Evolutionary conservation across 345 rosid genomes (phyloP), one percentile per base, ranked within the genome.

Genomic region (Gossypium arboreum): DNA sequence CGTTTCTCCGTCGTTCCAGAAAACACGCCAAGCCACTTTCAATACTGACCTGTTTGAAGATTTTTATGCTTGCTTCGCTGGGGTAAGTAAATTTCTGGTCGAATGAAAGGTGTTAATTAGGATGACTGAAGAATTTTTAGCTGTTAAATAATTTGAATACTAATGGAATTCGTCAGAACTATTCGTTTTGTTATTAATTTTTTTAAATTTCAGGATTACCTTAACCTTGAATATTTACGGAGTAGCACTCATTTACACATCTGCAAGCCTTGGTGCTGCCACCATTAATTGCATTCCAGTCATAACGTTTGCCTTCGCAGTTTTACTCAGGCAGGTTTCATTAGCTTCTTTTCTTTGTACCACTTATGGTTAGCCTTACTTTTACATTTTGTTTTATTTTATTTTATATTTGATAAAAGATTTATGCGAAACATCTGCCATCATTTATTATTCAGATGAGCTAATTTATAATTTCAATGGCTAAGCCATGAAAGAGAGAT

Each of bases 201-300:
- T n/a, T 54, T n/a, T 7, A 3, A 10, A 57, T 57, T 34, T 58
- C 70, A 79, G 82, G 64, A 45, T 79, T 2, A 54, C 77, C 54
- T 34, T 80, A 2, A 24, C 68, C 12, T 4, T 73, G 68, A 73
- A 72, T 63, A 2, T 73, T 47, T 67, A 66, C 17, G 75, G 60
- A 12, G 2, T 80, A 2, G 83, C 56, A 13, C 71, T 80, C 5
- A 44, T 56, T 29, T 80, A 59, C 41, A 73, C 83, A 3, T 66
- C 80, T 18, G 68, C 80, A 29, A 67, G 71, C 18, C 64, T 73
- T 34, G 75, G 58, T 6, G 67, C 80, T 4, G 65, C 80, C 47
- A 67, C 71, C 13, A 44, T 59, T 11, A 61, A 80, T 54, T 56
- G 79, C 24, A 12, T 73, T 54, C 83, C 83, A 6, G 77, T 72